A percentile compares a stretch with the other conserved stretches of the same genome.
These are phyloP conservation scores for Suillus cothurnatus DNA, from an alignment of 768 basidiomycete genomes.

Conservation along the genomic window DNA sequence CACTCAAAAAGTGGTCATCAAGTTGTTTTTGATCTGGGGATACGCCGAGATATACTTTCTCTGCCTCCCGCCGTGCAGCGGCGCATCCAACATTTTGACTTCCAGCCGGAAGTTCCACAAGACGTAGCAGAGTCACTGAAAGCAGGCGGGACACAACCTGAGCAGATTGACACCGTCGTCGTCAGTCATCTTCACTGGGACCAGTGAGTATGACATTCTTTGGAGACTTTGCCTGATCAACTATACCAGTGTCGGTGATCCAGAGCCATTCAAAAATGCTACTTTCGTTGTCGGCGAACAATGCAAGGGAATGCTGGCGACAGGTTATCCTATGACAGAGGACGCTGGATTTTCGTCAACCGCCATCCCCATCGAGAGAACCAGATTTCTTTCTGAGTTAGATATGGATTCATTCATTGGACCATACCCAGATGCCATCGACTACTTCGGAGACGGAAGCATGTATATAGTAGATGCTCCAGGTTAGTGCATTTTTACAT, in stretches of 20 bases:
- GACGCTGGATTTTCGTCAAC: constrained; percentile 32
- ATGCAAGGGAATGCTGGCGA: constrained; percentile 35
- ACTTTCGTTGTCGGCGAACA: constrained; percentile 51
- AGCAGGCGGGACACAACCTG: constrained; percentile 49
- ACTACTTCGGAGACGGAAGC: constrained; percentile 61
- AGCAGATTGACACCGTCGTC: constrained; percentile 46
- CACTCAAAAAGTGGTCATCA: too few species aligned
- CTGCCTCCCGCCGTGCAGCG: constrained; percentile 38
- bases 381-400: constrained; percentile 36
- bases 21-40: too few species aligned
- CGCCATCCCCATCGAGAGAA: constrained; percentile 42
- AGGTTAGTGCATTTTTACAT: constrained; percentile 22
- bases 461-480: constrained; percentile 60
- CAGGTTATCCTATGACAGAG: constrained; percentile 47
- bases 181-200: constrained; percentile 61
- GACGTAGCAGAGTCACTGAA: constrained; percentile 41
- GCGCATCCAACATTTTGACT: constrained; percentile 20
- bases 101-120: constrained; percentile 16
- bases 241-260: constrained; percentile 42
- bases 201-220: constrained; percentile 23
- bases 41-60: too few species aligned
- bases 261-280: constrained; percentile 45
- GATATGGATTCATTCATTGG: constrained; percentile 44
- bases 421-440: constrained; percentile 50
- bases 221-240: neutral